These are phyloP conservation scores for Inonotus hispidus DNA, from an alignment of 1,284 basidiomycete genomes.

Conservation along the genomic window DNA sequence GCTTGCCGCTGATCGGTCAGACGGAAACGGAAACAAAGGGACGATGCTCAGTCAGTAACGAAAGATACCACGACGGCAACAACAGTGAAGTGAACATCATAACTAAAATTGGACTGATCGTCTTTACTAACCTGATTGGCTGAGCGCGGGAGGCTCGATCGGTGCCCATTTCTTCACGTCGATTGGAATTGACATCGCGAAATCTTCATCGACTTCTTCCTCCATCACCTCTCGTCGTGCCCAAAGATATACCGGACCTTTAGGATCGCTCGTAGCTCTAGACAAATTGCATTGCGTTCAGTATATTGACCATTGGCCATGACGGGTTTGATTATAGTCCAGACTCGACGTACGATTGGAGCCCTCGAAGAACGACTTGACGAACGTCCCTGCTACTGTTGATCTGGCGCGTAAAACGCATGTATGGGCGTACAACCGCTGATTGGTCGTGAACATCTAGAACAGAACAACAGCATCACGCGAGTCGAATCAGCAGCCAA, in stretches of 20 bases:
- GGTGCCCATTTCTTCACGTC: conserved; percentile 43
- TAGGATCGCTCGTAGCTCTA: conserved; percentile 60
- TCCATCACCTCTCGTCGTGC: conserved; percentile 67
- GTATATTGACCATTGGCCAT: neutral
- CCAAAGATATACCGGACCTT: conserved; percentile 70
- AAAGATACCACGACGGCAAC: neutral
- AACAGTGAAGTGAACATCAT: too few relatives aligned
- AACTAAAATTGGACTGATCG: neutral
- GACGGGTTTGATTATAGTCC: neutral
- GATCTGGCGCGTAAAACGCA: conserved; percentile 60
- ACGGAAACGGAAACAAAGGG: neutral
- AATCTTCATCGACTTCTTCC: conserved; percentile 44
- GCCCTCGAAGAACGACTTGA: conserved; percentile 46
- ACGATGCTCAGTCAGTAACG: conserved; percentile 1
- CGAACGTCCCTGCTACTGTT: conserved; percentile 45
- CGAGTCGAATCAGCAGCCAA: neutral
- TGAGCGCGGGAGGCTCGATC: conserved; percentile 44
- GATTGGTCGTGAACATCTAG: conserved; percentile 64
- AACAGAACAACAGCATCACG: too few relatives aligned
- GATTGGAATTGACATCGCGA: conserved; percentile 27
- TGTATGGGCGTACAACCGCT: conserved; percentile 64
- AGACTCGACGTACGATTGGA: conserved; percentile 47
- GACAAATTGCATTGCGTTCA: neutral
- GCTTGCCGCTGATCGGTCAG: conserved; percentile 35
- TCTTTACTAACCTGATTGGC: conserved; percentile 36